Evolutionary conservation across 345 rosid genomes (phyloP).

Genomic region (Populus tremula): DNA sequence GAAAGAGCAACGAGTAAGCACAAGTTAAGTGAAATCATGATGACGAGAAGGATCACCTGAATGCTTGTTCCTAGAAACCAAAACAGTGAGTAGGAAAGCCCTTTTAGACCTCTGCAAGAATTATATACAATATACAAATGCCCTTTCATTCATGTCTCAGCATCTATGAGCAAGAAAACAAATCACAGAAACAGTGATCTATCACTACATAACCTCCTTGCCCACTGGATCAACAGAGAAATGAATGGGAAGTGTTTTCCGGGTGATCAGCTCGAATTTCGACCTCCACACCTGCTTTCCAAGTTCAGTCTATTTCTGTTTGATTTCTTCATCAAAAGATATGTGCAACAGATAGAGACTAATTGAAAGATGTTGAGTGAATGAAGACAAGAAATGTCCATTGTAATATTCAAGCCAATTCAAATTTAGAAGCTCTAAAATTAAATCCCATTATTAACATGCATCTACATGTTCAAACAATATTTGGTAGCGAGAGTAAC

Average conservation of each 20-base stretch:
- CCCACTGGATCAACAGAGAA: conserved; percentile 82
- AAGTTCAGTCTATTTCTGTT: conserved; percentile 6
- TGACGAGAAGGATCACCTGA: background rate
- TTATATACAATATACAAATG: background rate
- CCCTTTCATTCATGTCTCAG: conserved; percentile 5
- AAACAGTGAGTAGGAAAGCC: background rate
- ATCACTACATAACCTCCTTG: conserved; percentile 66
- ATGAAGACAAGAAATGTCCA: background rate
- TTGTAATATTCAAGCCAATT: background rate
- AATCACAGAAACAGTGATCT: conserved; percentile 5
- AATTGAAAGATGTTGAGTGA: background rate
- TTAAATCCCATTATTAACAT: background rate
- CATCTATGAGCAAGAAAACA: conserved; percentile 12
- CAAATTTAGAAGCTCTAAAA: background rate
- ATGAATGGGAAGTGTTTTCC: conserved; percentile 46
- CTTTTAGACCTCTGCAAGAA: background rate
- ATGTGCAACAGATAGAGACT: background rate
- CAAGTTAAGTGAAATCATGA: background rate
- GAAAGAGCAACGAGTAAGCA: background rate
- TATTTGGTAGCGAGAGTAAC: background rate
- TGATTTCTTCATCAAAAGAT: background rate
- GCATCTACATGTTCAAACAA: background rate
- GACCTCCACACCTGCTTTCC: conserved; percentile 66
- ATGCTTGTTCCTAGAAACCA: background rate
- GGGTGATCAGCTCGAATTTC: conserved; percentile 49